Conservation (phyloP, 805 yeast species). For the Candida sonorensis region DNA sequence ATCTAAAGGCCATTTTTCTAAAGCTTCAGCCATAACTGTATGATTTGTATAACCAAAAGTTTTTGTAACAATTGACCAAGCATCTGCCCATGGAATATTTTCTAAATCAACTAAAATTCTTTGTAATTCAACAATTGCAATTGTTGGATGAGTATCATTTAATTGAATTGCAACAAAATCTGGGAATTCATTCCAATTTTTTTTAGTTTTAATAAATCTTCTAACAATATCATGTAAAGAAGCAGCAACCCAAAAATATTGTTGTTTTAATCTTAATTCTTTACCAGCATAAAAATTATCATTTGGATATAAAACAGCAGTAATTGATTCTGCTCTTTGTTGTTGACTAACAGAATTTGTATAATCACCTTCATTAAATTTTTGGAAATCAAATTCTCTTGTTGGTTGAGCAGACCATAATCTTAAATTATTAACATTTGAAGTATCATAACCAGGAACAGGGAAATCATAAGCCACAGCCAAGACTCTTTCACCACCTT, state of each 20-base stretch:
- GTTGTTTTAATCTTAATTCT: conserved; percentile 88
- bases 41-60: conserved; percentile 93
- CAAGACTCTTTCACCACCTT: conserved; percentile 81
- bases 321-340: conserved; percentile 85
- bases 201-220: conserved; percentile 72
- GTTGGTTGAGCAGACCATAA: conserved; percentile 90
- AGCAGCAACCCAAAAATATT: conserved; percentile 95
- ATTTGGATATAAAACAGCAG: conserved; percentile 90
- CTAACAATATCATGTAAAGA: conserved; percentile 86
- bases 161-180: conserved; percentile 87
- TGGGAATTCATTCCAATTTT: conserved; percentile 77
- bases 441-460: conserved; percentile 81
- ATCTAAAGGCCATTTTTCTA: conserved; percentile 93
- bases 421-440: conserved; percentile 81
- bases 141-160: conserved; percentile 91
- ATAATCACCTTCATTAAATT: conserved; percentile 89
- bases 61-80: conserved; percentile 75
- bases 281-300: conserved; percentile 90
- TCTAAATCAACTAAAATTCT: conserved; percentile 82
- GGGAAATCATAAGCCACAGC: conserved; percentile 93
- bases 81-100: conserved; percentile 71
- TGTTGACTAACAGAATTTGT: conserved; percentile 75
- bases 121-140: conserved; percentile 85
- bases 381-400: conserved; percentile 82
- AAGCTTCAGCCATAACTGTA: conserved; percentile 91